A percentile compares a stretch with the other conserved stretches of the same genome.
phyloP scores from a whole-genome alignment of 2,329 filamentous ascomycete species.

The Cytospora leucostoma region DNA sequence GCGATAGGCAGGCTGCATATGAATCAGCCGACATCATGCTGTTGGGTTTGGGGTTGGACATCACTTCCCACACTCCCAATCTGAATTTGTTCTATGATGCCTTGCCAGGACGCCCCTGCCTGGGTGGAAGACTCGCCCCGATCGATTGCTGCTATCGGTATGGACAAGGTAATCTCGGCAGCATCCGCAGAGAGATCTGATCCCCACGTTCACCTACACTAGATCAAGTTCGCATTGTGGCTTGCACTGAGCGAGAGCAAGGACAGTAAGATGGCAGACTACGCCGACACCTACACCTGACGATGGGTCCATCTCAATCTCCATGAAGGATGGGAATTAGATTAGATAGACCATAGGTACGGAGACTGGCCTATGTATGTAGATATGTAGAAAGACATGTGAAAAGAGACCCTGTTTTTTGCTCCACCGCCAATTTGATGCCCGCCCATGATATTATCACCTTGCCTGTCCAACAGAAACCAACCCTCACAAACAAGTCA shows the following conservation, averaged over 20 bases:
- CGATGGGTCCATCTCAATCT: neutral
- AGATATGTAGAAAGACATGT: neutral
- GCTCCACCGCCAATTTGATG: slow-evolving; percentile 2
- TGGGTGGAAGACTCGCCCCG: too few relatives aligned
- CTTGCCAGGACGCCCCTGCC: too few relatives aligned
- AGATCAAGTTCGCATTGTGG: neutral
- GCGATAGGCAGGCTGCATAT: neutral
- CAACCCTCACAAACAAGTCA: slow-evolving; percentile 7
- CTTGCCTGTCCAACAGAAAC: slow-evolving; percentile 6
- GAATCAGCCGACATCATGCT: neutral
- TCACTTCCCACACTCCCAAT: too few relatives aligned
- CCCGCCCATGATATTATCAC: slow-evolving; percentile 4
- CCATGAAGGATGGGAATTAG: neutral
- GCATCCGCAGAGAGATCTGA: slow-evolving; percentile 58
- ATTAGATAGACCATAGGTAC: neutral
- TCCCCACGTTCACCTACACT: neutral
- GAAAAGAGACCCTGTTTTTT: slow-evolving; percentile 1
- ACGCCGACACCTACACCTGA: too few relatives aligned
- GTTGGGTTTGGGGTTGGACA: too few relatives aligned
- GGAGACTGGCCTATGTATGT: slow-evolving; percentile 3
- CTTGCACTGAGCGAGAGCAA: neutral
- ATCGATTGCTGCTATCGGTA: slow-evolving; percentile 38
- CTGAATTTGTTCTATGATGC: too few relatives aligned
- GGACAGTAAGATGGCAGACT: neutral
- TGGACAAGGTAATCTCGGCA: slow-evolving; percentile 46